These are phyloP conservation scores for Peronospora farinosa DNA, from an alignment of 352 stramenopile species.

Conservation along the genomic window DNA sequence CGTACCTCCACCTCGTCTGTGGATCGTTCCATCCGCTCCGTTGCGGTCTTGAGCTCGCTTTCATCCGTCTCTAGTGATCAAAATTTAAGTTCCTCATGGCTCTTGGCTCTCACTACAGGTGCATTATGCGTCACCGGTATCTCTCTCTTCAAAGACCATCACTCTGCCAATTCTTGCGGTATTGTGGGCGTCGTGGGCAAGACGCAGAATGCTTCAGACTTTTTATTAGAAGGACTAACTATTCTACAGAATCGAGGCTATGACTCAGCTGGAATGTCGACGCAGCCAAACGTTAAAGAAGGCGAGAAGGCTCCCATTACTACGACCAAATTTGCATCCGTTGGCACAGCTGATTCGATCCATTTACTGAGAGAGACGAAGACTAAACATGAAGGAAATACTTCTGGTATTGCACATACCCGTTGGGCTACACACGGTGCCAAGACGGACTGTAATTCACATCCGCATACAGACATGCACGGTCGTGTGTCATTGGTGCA, in stretches of 20 bases:
- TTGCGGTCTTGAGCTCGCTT: not conserved
- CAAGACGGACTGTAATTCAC: slow-evolving; percentile 97
- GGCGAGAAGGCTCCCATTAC: slow-evolving; percentile 43
- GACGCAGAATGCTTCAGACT: slow-evolving; percentile 59
- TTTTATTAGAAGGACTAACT: slow-evolving; percentile 83
- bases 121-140: slow-evolving; percentile 10
- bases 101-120: slow-evolving; percentile 17
- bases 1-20: slow-evolving; percentile 3
- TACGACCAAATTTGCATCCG: slow-evolving; percentile 94
- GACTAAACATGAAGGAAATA: slow-evolving; percentile 76
- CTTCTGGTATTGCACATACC: slow-evolving; percentile 97
- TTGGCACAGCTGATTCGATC: slow-evolving; percentile 91
- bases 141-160: slow-evolving; percentile 4
- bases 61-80: slow-evolving; percentile 7
- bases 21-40: slow-evolving; percentile 8
- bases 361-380: slow-evolving; percentile 82
- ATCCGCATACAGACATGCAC: slow-evolving; percentile 94
- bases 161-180: slow-evolving; percentile 49
- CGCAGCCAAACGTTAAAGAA: slow-evolving; percentile 51
- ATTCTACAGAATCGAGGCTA: slow-evolving; percentile 95
- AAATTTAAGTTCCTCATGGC: slow-evolving; percentile 9
- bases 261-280: slow-evolving; percentile 96
- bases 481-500: slow-evolving; percentile 94
- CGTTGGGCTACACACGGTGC: slow-evolving; percentile 97
- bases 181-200: slow-evolving; percentile 76